These are phyloP conservation scores for Leucogyrophana mollusca DNA, from an alignment of 768 basidiomycete species.

Conservation along the genomic window DNA sequence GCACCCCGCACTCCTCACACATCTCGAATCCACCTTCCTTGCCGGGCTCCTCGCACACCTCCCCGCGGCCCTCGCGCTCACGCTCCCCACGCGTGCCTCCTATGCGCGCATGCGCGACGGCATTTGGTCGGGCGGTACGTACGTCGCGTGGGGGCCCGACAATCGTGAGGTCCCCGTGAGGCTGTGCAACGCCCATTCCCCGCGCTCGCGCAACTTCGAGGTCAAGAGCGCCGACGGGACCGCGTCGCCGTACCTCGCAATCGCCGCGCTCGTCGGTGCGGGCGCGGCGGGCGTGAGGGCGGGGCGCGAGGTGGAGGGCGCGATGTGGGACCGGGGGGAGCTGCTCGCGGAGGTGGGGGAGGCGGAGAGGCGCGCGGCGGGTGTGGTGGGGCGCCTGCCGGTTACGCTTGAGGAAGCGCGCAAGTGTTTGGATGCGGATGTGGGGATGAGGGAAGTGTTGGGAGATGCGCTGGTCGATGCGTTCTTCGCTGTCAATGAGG, in stretches of 20 bases:
- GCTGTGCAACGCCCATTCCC: conserved; percentile 47
- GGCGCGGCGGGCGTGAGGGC: conserved; percentile 48
- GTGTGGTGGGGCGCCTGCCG: conserved; percentile 53
- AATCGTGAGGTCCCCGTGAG: conserved; percentile 69
- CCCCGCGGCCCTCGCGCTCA: conserved; percentile 56
- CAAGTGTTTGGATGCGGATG: conserved; percentile 32
- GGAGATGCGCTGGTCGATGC: conserved; percentile 40
- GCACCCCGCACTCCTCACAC: conserved; percentile 32
- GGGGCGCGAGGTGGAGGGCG: conserved; percentile 15
- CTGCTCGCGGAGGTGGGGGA: conserved; percentile 43
- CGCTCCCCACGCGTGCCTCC: conserved; percentile 57
- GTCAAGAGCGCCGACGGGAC: conserved; percentile 62
- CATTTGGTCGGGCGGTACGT: conserved; percentile 71
- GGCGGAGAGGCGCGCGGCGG: conserved; percentile 40
- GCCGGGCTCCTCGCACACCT: conserved; percentile 58
- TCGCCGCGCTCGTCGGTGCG: conserved; percentile 54
- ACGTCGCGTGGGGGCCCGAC: conserved; percentile 65
- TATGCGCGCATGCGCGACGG: conserved; percentile 66
- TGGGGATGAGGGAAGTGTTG: conserved; percentile 32
- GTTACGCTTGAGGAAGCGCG: conserved; percentile 49
- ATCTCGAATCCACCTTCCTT: conserved; percentile 57
- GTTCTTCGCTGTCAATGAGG: conserved; percentile 54
- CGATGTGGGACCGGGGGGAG: conserved; percentile 9
- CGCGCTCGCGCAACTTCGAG: conserved; percentile 60
- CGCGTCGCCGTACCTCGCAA: conserved; percentile 57